Percentiles rank a stretch among this genome's conserved stretches.
Evolutionary conservation across 371 early-diverging fungal genomes (phyloP).

Genomic region (Mortierella sp.): DNA sequence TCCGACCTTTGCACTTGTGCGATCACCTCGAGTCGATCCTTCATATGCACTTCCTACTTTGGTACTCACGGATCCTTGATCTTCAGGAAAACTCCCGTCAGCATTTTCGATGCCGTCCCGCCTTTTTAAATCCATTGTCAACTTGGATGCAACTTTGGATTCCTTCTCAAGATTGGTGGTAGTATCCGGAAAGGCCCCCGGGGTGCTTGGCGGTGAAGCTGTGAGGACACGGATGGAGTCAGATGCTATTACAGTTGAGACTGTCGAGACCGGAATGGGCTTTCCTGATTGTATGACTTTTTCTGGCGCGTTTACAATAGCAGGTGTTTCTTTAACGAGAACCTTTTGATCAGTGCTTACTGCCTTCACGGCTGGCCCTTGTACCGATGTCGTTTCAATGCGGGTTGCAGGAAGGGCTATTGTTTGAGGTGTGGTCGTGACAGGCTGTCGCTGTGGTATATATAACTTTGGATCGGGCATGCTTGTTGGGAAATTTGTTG

Average conservation of each 20-base stretch:
- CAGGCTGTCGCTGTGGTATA: slow-evolving; percentile 19
- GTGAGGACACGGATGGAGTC: slow-evolving; percentile 16
- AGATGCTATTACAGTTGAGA: slow-evolving; percentile 7
- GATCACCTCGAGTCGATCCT: slow-evolving; percentile 18
- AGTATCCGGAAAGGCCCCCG: slow-evolving; percentile 40
- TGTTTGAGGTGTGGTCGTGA: slow-evolving; percentile 3
- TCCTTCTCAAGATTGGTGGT: background rate
- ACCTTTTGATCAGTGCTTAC: slow-evolving; percentile 23
- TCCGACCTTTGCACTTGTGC: slow-evolving; percentile 9
- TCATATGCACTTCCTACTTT: slow-evolving; percentile 38
- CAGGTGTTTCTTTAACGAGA: slow-evolving; percentile 24
- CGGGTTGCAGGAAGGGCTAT: slow-evolving; percentile 9
- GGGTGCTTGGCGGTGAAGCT: slow-evolving; percentile 22
- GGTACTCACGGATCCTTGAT: slow-evolving; percentile 37
- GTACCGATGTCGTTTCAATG: slow-evolving; percentile 1
- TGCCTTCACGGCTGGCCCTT: background rate
- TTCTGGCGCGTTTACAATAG: background rate
- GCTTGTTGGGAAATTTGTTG: slow-evolving; percentile 21
- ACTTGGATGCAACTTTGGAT: background rate
- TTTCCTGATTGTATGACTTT: slow-evolving; percentile 7
- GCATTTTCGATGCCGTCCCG: background rate
- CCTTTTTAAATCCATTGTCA: slow-evolving; percentile 3
- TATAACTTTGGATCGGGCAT: slow-evolving; percentile 48
- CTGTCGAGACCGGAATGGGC: background rate
- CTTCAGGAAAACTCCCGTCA: slow-evolving; percentile 38